Evolutionary conservation across 345 rosid species (phyloP), one percentile per base, ranked within the genome.

Genomic region (Fremontodendron californicum): DNA sequence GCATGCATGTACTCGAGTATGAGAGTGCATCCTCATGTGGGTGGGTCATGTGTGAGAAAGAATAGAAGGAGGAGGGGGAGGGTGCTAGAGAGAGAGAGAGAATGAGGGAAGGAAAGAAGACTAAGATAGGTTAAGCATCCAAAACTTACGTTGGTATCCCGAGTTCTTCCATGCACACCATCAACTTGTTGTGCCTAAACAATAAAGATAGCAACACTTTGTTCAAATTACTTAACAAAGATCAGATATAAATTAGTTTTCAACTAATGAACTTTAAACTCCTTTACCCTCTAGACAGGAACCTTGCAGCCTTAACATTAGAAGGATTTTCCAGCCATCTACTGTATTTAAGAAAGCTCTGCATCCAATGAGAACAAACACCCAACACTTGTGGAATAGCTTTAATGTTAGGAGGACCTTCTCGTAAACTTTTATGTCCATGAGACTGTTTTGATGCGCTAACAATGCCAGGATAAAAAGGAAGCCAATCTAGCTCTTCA

Each of bases 291-390:
- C 81, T 89, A 37, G 97, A 96, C 76, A 96, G 82, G 84, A 93
- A 96, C 78, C 79, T 88, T 3, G 94, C 92, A 33, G 98, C 96
- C 90, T 96, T 96, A 64, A 93, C 90, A 80, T 91, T 92, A 55
- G 92, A 88, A 77, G 93, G 96, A 82, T 77, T 88, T 87, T 93
- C 94, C 85, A 91, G 87, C 99, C 99, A 93, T 89, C 86, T 88
- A 83, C 98, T 96, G 80, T 93, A 91, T 84, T 93, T 96, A 77
- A 93, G 92, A 85, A 92, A 92, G 88, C 95, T 92, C 85, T 90
- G 96, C 75, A 91, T 84, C 99, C 99, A 96, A 80, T 93, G 91
- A 73, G 96, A 96, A 84, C 98, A 92, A 75, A 91, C 90, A 76
- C 89, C 91, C 77, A 93, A 83, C 75, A 82, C 81, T 75, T 83